These are phyloP conservation scores for Thielaviopsis musarum DNA, from an alignment of 2,329 filamentous ascomycete species.

Conservation along the genomic window DNA sequence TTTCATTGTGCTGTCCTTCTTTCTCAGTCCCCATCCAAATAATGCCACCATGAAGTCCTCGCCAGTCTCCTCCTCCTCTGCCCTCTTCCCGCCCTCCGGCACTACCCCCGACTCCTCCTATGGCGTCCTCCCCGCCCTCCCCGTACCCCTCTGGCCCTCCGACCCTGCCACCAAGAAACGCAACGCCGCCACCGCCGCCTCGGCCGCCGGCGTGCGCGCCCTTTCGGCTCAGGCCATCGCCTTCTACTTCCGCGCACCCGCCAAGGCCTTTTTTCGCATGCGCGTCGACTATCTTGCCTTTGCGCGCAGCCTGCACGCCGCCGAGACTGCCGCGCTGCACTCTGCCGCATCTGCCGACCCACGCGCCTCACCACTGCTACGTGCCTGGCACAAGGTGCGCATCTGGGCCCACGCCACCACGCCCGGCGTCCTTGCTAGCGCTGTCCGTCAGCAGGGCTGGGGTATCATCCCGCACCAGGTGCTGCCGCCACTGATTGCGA, in stretches of 20 bases:
- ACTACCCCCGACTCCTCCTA: background rate
- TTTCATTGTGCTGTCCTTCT: background rate
- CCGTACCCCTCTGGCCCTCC: slow-evolving; percentile 23
- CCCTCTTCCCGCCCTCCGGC: background rate
- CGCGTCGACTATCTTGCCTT: slow-evolving; percentile 66
- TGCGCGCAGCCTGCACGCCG: slow-evolving; percentile 22
- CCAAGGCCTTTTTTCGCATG: slow-evolving; percentile 83
- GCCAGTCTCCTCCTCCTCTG: background rate
- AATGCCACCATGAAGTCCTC: background rate
- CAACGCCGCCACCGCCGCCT: slow-evolving; percentile 53
- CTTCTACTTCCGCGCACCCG: slow-evolving; percentile 82
- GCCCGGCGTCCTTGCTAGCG: slow-evolving; percentile 50
- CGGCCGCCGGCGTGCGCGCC: slow-evolving; percentile 69
- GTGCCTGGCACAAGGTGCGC: slow-evolving; percentile 22
- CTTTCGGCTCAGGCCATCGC: slow-evolving; percentile 68
- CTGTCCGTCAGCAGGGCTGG: slow-evolving; percentile 56
- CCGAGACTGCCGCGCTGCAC: slow-evolving; percentile 15
- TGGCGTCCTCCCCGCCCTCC: slow-evolving; percentile 29
- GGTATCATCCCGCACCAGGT: slow-evolving; percentile 58
- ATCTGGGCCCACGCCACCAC: slow-evolving; percentile 45
- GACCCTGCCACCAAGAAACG: slow-evolving; percentile 26
- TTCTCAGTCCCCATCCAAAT: background rate
- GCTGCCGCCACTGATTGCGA: slow-evolving; percentile 58
- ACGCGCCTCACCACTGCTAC: background rate
- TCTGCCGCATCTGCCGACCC: slow-evolving; percentile 14